Conservation (phyloP, 2,329 filamentous ascomycete species). For the Alternaria conjuncta region DNA sequence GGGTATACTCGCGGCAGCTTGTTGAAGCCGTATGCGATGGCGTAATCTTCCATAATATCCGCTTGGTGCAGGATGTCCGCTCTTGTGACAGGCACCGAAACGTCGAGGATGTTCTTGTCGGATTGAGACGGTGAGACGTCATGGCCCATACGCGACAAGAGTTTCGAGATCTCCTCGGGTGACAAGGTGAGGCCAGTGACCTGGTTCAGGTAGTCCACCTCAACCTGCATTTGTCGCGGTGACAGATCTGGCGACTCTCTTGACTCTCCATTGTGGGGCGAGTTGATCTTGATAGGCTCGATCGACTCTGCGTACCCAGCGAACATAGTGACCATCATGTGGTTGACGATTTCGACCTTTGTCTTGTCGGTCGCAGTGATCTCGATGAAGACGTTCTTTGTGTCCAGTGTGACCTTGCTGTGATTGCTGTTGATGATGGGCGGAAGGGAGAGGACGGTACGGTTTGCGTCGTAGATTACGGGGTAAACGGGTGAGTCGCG, state of each 20-base stretch:
- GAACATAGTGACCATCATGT: slow-evolving; percentile 98
- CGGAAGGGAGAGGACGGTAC: slow-evolving; percentile 87
- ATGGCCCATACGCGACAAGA: slow-evolving; percentile 89
- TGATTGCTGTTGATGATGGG: slow-evolving; percentile 98
- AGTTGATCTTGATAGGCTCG: slow-evolving; percentile 91
- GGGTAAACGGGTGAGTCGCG: slow-evolving; percentile 92
- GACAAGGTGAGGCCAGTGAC: slow-evolving; percentile 84
- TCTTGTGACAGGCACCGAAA: slow-evolving; percentile 84
- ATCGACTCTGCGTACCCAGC: slow-evolving; percentile 91
- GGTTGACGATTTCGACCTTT: slow-evolving; percentile 93
- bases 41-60: slow-evolving; percentile 98
- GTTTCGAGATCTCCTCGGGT: slow-evolving; percentile 75
- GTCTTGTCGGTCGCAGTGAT: slow-evolving; percentile 95
- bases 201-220: slow-evolving; percentile 91
- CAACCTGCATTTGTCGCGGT: slow-evolving; percentile 78
- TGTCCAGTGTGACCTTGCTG: slow-evolving; percentile 92
- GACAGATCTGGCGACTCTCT: slow-evolving; percentile 81
- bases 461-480: slow-evolving; percentile 90
- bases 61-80: slow-evolving; percentile 96
- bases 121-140: slow-evolving; percentile 76
- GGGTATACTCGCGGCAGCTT: slow-evolving; percentile 87
- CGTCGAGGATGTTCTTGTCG: slow-evolving; percentile 72
- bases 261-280: slow-evolving; percentile 85
- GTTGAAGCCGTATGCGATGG: slow-evolving; percentile 98
- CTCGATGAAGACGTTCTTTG: slow-evolving; percentile 94